phyloP scores from a whole-genome alignment of 2,329 filamentous ascomycete species.

The Diaporthe sp. region DNA sequence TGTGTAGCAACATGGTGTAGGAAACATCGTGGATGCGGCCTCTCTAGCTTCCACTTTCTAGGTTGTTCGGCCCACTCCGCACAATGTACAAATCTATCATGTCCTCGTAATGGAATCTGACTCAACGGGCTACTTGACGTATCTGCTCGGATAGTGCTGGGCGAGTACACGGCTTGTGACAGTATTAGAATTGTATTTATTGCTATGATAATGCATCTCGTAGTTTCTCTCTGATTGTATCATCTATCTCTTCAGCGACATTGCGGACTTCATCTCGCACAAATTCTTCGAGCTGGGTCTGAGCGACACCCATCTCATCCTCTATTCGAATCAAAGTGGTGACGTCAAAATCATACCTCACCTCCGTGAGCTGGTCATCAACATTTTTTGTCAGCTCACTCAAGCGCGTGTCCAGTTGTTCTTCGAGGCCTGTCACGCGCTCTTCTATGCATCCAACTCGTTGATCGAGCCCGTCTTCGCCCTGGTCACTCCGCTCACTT shows the following conservation, averaged over 20 bases:
- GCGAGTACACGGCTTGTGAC: neutral
- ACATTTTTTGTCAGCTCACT: constrained; percentile 24
- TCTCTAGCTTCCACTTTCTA: neutral
- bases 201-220: constrained; percentile 28
- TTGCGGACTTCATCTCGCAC: constrained; percentile 32
- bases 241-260: constrained; percentile 31
- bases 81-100: neutral
- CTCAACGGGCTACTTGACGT: neutral
- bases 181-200: neutral
- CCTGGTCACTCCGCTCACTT: neutral
- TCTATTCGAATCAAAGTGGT: constrained; percentile 28
- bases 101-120: neutral
- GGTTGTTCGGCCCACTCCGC: no score
- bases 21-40: neutral
- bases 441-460: constrained; percentile 27
- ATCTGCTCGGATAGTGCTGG: neutral
- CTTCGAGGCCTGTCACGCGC: constrained; percentile 26
- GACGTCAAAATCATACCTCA: constrained; percentile 28
- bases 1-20: neutral
- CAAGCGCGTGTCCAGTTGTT: constrained; percentile 27
- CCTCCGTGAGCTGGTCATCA: constrained; percentile 28
- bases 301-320: constrained; percentile 33
- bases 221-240: constrained; percentile 28
- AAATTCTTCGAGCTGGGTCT: constrained; percentile 33
- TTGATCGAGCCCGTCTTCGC: constrained; percentile 4